These are phyloP conservation scores for Eucalyptus fibrosa DNA, from an alignment of 345 rosid species.

Conservation along the genomic window DNA sequence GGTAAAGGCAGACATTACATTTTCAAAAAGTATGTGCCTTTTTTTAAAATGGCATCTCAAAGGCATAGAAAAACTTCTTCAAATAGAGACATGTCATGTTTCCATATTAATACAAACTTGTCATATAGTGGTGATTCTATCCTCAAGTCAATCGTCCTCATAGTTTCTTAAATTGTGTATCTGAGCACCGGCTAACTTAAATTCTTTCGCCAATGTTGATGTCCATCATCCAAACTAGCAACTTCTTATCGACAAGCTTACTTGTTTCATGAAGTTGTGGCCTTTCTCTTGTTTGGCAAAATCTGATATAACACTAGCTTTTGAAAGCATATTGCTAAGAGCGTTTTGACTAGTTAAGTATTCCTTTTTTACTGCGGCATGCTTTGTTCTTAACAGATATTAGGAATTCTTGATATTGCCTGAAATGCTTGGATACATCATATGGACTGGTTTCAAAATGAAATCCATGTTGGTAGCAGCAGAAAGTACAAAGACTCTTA, in stretches of 20 bases:
- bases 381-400: neutral
- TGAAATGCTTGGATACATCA: neutral
- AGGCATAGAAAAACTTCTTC: neutral
- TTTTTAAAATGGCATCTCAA: neutral
- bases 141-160: too few relatives aligned
- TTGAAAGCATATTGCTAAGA: too few relatives aligned
- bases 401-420: neutral
- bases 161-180: too few relatives aligned
- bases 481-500: neutral
- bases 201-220: neutral
- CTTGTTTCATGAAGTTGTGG: too few relatives aligned
- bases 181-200: accelerated
- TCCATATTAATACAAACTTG: too few relatives aligned
- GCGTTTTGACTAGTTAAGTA: neutral
- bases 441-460: neutral
- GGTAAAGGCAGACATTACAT: neutral
- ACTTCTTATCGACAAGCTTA: too few relatives aligned
- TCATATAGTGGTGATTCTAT: too few relatives aligned
- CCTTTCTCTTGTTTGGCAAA: neutral
- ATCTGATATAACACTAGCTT: neutral
- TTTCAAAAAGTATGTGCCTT: neutral
- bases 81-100: neutral
- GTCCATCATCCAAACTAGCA: neutral
- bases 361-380: neutral
- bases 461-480: neutral